phyloP scores from a whole-genome alignment of 768 basidiomycete genomes.

The Chlorophyllum brunneum region DNA sequence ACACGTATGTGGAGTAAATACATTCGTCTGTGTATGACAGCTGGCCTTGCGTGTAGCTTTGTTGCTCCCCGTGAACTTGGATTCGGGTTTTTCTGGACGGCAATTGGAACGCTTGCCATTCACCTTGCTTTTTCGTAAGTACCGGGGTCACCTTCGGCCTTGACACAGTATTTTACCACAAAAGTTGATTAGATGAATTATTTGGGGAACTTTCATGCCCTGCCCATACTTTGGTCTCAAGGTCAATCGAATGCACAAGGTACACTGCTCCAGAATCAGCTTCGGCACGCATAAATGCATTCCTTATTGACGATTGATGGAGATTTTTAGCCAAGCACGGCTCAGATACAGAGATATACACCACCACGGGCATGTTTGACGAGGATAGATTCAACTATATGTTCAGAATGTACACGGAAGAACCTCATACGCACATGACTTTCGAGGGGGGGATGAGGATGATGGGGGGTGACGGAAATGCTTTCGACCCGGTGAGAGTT shows the following conservation, averaged over 20 bases:
- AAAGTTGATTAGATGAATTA: neutral
- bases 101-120: neutral
- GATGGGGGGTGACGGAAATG: conserved; percentile 34
- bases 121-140: conserved; percentile 3
- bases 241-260: conserved; percentile 1
- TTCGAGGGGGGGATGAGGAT: conserved; percentile 33
- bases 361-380: conserved; percentile 35
- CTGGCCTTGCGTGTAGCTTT: neutral
- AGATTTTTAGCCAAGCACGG: conserved; percentile 34
- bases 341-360: conserved; percentile 36
- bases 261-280: neutral
- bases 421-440: conserved; percentile 36
- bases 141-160: neutral
- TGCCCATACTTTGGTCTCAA: neutral
- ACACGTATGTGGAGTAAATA: neutral
- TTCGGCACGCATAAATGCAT: neutral
- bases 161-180: neutral
- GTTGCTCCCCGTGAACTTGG: neutral
- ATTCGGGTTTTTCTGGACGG: neutral
- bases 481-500: conserved; percentile 29
- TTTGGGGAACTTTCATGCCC: neutral
- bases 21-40: too few species aligned
- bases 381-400: conserved; percentile 32
- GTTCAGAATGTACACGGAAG: conserved; percentile 35
- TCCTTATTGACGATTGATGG: neutral